phyloP scores from a whole-genome alignment of 305 asterid species.

The Fraxinus greggii region DNA sequence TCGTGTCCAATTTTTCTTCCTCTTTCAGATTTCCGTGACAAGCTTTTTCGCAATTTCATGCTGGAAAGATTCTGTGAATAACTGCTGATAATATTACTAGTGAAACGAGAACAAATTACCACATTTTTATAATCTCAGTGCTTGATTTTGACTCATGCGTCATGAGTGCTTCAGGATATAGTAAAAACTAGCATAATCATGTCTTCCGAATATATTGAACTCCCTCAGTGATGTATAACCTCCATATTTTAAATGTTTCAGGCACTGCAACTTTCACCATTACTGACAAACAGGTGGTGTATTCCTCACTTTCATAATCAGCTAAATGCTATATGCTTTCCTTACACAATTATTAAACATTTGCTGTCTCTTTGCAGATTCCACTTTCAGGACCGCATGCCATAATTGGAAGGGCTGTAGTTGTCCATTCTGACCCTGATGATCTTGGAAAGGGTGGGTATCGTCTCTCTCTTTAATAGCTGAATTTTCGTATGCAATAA shows the following conservation, averaged over 20 bases:
- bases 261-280: conserved; percentile 65
- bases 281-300: conserved; percentile 62
- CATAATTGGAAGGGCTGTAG: conserved; percentile 88
- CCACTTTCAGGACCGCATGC: conserved; percentile 81
- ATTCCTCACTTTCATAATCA: neutral
- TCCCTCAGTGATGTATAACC: neutral
- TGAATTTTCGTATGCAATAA: neutral
- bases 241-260: conserved; percentile 30
- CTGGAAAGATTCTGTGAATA: neutral
- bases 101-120: neutral
- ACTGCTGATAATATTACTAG: neutral
- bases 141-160: neutral
- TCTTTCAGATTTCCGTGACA: neutral
- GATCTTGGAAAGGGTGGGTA: conserved; percentile 86
- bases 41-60: neutral
- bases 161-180: neutral
- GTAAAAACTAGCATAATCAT: neutral
- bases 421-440: conserved; percentile 92
- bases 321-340: neutral
- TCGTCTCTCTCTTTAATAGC: neutral
- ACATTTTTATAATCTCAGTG: neutral
- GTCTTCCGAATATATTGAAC: neutral
- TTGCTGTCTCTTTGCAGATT: conserved; percentile 41
- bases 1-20: neutral
- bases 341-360: neutral